Base-by-base conservation (phyloP, 768 basidiomycete genomes). In the Lentinula raphanica region DNA sequence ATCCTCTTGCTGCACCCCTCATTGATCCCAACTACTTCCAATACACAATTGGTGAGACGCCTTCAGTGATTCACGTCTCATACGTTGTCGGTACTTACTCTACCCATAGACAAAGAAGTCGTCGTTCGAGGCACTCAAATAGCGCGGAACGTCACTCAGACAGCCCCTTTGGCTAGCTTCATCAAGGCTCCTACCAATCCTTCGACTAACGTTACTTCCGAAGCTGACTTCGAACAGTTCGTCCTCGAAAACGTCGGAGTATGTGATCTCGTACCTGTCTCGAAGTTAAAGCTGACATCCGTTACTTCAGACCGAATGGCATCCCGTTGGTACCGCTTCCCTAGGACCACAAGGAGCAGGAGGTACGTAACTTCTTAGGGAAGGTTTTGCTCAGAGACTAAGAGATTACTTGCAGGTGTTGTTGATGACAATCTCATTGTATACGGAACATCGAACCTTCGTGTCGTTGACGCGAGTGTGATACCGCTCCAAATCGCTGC, bases 391-490 rank as follows among this genome's bases (percentile, higher is more conserved):
- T 23, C 8, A n/a, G 15, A 13, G 32, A 36, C 17, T 53, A 23
- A 53, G 12, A 27, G 49, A 1, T 8, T 35, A 5, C 31, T 44
- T 29, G 65, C 65, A 19, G 75, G 77, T 19, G 77, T 78, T 8
- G 77, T 78, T 7, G 70, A 76, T 49, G 60, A 65, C 31, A 32
- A 64, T 32, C 62, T 74, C 15, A 71, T 68, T 62, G 74, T 77
- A 4, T 76, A 77, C 59, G 75, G 74, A 19, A 74, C 73, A 3
- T 60, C 61, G 28, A 77, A 77, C 58, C 25, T 78, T 19, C 71
- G 76, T 3, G 74, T 78, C 23, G 75, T 70, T 15, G 76, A 77
- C 58, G 56, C 73, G 7, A 72, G 71, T 9, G 60, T 76, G 40
- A 45, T 74, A 0, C 75, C 75, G 5, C 57, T 74, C 44, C 70